Conservation (phyloP, 2,329 filamentous ascomycete genomes). For the Alternaria sp. region DNA sequence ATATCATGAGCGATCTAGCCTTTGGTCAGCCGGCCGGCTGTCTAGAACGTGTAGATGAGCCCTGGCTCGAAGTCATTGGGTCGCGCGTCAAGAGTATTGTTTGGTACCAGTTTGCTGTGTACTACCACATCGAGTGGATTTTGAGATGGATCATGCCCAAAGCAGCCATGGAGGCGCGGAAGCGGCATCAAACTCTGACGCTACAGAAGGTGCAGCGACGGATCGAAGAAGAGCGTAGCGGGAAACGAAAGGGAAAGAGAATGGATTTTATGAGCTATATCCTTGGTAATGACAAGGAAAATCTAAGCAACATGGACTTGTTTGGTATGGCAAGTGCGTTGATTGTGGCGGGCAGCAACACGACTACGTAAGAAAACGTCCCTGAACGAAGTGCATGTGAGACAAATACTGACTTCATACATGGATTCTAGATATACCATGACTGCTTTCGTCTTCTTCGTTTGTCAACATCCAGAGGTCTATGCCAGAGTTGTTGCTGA, state of each 20-base stretch:
- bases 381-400: too few relatives aligned
- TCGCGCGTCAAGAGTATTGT: conserved; percentile 8
- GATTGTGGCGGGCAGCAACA: conserved; percentile 10
- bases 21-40: conserved; percentile 5
- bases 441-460: conserved; percentile 7
- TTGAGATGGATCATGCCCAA: conserved; percentile 1
- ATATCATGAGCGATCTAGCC: conserved; percentile 8
- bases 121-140: conserved; percentile 10
- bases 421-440: background rate
- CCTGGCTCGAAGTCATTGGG: conserved; percentile 1
- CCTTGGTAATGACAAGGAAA: conserved; percentile 6
- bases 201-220: conserved; percentile 6
- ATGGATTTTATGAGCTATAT: conserved; percentile 6
- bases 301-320: conserved; percentile 4
- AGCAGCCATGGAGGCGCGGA: conserved; percentile 9
- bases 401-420: too few relatives aligned
- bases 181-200: conserved; percentile 5
- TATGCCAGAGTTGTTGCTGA: background rate
- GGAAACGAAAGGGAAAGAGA: background rate
- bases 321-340: conserved; percentile 9
- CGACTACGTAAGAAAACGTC: background rate
- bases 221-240: conserved; percentile 1
- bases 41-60: conserved; percentile 7
- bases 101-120: conserved; percentile 5
- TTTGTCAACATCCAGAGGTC: background rate